Percentiles rank a stretch among this genome's conserved stretches.
Evolutionary conservation across 176 grass and related monocot species (phyloP).

Genomic region (Musa troglodytarum): DNA sequence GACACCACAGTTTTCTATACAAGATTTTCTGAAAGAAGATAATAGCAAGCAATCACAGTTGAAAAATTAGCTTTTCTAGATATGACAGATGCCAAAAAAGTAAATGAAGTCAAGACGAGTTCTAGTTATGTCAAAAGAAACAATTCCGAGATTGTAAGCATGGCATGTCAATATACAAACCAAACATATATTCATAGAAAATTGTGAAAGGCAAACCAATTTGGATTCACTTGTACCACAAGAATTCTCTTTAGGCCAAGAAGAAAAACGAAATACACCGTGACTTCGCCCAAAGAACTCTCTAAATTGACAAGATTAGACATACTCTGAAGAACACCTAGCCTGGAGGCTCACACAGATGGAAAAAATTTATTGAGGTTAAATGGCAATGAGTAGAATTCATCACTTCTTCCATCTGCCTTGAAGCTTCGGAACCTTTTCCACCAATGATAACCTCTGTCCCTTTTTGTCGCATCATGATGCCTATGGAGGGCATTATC

Average conservation of each 20-base stretch:
- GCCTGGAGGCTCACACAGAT: slow-evolving; percentile 52
- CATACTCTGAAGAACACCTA: slow-evolving; percentile 16
- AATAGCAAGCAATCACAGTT: no score
- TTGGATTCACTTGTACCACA: not conserved
- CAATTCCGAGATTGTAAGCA: not conserved
- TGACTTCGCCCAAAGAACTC: slow-evolving; percentile 26
- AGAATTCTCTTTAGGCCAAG: not conserved
- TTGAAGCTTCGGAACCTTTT: slow-evolving; percentile 82
- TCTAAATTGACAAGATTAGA: slow-evolving; percentile 14
- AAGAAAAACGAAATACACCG: slow-evolving; percentile 12
- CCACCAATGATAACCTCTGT: slow-evolving; percentile 93
- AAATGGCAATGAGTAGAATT: slow-evolving; percentile 90
- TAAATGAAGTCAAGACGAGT: not conserved
- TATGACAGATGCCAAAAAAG: not conserved
- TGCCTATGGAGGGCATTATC: slow-evolving; percentile 79
- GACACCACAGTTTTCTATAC: no score
- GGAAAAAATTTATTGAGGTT: slow-evolving; percentile 99
- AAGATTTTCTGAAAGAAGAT: no score
- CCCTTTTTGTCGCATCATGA: slow-evolving; percentile 43
- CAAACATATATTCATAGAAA: not conserved
- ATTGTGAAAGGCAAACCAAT: not conserved
- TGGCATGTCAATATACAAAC: not conserved
- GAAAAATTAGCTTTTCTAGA: no score
- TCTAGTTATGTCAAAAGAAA: not conserved
- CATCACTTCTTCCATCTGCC: slow-evolving; percentile 67